These are phyloP conservation scores for Penicillium arizonense DNA, from an alignment of 495 filamentous ascomycete species.

Conservation along the genomic window DNA sequence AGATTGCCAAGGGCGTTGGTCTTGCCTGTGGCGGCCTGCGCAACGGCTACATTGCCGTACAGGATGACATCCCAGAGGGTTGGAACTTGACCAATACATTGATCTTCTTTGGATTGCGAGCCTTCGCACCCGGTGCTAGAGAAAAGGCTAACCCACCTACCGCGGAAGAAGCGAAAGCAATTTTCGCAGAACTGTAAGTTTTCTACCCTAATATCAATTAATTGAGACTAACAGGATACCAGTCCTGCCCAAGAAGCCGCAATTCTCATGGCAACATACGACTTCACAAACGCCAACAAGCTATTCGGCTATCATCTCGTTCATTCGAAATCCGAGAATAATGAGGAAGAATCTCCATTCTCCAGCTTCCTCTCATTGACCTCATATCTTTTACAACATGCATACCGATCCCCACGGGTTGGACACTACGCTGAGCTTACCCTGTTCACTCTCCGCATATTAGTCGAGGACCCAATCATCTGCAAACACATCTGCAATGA, in stretches of 20 bases:
- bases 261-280: conserved; percentile 81
- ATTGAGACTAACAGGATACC: conserved; percentile 23
- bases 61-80: conserved; percentile 88
- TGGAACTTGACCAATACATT: conserved; percentile 83
- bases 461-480: conserved; percentile 81
- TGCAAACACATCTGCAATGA: conserved; percentile 85
- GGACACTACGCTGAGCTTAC: conserved; percentile 80
- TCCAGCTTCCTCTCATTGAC: conserved; percentile 81
- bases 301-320: conserved; percentile 88
- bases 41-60: conserved; percentile 79
- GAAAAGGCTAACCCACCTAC: conserved; percentile 50
- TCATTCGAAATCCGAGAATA: conserved; percentile 55
- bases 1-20: conserved; percentile 74
- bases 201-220: neutral
- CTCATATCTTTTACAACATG: conserved; percentile 92
- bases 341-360: conserved; percentile 72
- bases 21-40: conserved; percentile 62
- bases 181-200: conserved; percentile 67
- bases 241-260: conserved; percentile 79
- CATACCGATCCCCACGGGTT: conserved; percentile 75
- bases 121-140: conserved; percentile 66
- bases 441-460: conserved; percentile 77
- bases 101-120: conserved; percentile 79
- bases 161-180: conserved; percentile 71
- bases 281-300: conserved; percentile 93